Conservation (phyloP, 768 basidiomycete genomes). For the Boletus insuetus region DNA sequence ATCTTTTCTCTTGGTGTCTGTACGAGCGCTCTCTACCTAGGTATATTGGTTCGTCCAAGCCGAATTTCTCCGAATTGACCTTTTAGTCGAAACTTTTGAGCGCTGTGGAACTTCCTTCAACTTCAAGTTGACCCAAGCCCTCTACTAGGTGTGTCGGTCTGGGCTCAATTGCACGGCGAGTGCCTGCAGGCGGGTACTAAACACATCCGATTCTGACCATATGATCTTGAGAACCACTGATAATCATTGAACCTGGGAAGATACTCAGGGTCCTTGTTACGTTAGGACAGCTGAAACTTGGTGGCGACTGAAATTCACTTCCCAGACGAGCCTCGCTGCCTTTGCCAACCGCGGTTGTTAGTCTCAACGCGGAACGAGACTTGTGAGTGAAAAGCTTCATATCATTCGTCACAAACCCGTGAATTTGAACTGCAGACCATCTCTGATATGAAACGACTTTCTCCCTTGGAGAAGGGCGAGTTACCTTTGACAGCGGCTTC, state of each 20-base stretch:
- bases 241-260: neutral
- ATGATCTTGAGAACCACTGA: too few relatives aligned
- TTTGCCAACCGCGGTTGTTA: too few relatives aligned
- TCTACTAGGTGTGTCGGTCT: too few relatives aligned
- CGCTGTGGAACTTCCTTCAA: too few relatives aligned
- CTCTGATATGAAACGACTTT: slow-evolving; percentile 10
- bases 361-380: neutral
- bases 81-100: too few relatives aligned
- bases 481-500: slow-evolving; percentile 13
- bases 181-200: too few relatives aligned
- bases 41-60: neutral
- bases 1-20: slow-evolving; percentile 2
- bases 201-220: too few relatives aligned
- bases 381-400: neutral
- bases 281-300: neutral
- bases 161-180: too few relatives aligned
- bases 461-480: slow-evolving; percentile 18
- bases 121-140: too few relatives aligned
- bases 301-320: too few relatives aligned
- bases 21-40: neutral
- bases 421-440: slow-evolving; percentile 5
- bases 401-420: neutral
- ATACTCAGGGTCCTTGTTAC: neutral
- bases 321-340: too few relatives aligned
- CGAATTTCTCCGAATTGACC: neutral